Base-by-base conservation (phyloP, 2,329 filamentous ascomycete species). In the Alternaria sp. region DNA sequence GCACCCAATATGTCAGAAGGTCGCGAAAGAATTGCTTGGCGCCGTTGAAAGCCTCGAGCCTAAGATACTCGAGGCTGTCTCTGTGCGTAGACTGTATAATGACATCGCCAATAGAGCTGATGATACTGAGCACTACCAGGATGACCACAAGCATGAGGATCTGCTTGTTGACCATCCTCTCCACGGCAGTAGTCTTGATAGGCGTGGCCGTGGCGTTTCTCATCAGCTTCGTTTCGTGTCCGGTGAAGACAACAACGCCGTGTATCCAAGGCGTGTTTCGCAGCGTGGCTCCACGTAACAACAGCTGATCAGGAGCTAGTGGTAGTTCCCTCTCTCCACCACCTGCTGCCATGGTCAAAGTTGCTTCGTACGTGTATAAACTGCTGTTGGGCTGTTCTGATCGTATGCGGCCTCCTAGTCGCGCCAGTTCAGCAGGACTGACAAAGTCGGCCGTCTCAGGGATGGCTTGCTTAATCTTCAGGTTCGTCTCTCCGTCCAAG, bases 301-400 rank as follows among this genome's bases (percentile, higher is more conserved):
- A 83, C 39, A 99, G 85, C 78, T 99, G 95, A 75, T 99, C 95
- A 0, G 95, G 95, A 65, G 91, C 91, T 54, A 99, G 80, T 1
- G 96, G 85, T 48, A 98, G 80, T 75, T 98, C 94, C 78, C 96
- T 97, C 79, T 99, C 95, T 34, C 93, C 92, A 17, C 93, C 93
- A 41, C 93, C 93, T 44, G 90, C 85, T 70, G 94, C 88, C 84
- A 98, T 90, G 0, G 93, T 98, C 76, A 99, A 78, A 1, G 94
- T 97, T 37, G 93, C 95, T 79, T 99, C 96, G 76, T 98, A 99
- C 0, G 95, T 99, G 79, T 99, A 99, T 34, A 99, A 82, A 78
- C 93, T 98, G 81, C 93, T 97, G 82, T 99, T 99, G 23, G 95
- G 95, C 77, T 98, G 95, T 79, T 99, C 95, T 1, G 94, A 98